These are phyloP conservation scores for Nitzschia sp. DNA, from an alignment of 108 stramenopile species.

Conservation along the genomic window DNA sequence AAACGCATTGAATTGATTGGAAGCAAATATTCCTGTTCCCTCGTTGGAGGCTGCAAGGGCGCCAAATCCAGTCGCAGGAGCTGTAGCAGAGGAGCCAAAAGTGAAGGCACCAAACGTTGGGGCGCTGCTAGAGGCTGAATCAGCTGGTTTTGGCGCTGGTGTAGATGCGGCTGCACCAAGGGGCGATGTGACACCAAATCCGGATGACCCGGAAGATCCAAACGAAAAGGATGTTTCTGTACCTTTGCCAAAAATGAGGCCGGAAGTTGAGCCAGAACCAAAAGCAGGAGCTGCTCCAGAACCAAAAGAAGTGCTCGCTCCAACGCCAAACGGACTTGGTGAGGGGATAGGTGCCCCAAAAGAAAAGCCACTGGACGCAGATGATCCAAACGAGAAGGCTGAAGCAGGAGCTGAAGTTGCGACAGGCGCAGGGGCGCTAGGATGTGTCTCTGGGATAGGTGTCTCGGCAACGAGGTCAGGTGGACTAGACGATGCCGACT, in stretches of 20 bases:
- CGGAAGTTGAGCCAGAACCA: constrained; percentile 17
- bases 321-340: background rate
- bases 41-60: constrained; percentile 11
- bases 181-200: constrained; percentile 34
- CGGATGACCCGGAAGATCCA: constrained; percentile 24
- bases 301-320: background rate
- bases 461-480: constrained; percentile 11
- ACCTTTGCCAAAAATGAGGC: constrained; percentile 23
- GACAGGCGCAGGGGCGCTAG: background rate
- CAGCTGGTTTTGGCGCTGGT: background rate
- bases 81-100: constrained; percentile 16
- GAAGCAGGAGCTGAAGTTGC: background rate
- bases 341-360: background rate
- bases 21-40: constrained; percentile 4
- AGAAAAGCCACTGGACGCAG: background rate
- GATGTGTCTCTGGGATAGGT: background rate
- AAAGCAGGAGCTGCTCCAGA: background rate
- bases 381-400: background rate
- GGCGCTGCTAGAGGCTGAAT: background rate
- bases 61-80: constrained; percentile 13
- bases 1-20: constrained; percentile 28
- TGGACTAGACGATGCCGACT: background rate
- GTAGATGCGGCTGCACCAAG: constrained; percentile 34
- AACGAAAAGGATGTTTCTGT: constrained; percentile 9
- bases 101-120: constrained; percentile 20